phyloP scores from a whole-genome alignment of 306 rosid genomes.

The Acacia confusa region DNA sequence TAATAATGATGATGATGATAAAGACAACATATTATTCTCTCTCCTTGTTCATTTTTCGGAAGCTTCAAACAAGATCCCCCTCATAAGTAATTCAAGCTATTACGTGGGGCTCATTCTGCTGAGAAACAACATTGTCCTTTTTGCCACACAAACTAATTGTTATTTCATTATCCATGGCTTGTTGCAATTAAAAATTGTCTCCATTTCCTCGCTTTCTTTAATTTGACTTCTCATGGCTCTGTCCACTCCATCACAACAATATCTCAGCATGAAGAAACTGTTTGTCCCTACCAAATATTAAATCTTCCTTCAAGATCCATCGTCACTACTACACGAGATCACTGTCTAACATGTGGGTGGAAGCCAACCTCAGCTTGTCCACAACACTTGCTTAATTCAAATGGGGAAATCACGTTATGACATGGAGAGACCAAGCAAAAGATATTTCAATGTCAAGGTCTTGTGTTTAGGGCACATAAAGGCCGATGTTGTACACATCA shows the following conservation, averaged over 20 bases:
- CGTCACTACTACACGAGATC: slow-evolving; percentile 41
- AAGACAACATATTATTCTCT: too few species aligned
- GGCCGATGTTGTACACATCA: slow-evolving; percentile 38
- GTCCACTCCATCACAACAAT: background rate
- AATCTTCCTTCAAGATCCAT: slow-evolving; percentile 38
- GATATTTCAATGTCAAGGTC: slow-evolving; percentile 38
- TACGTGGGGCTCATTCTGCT: slow-evolving; percentile 37
- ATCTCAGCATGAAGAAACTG: background rate
- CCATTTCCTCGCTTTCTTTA: background rate
- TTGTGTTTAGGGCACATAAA: slow-evolving; percentile 41
- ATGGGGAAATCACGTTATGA: slow-evolving; percentile 29
- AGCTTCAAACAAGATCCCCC: slow-evolving; percentile 22
- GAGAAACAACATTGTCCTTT: slow-evolving; percentile 41
- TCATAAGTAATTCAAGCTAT: slow-evolving; percentile 13
- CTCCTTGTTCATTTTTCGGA: slow-evolving; percentile 26
- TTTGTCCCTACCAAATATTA: slow-evolving; percentile 42
- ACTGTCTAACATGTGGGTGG: slow-evolving; percentile 65
- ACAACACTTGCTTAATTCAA: background rate
- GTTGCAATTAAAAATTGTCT: slow-evolving; percentile 1
- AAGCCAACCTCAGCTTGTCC: slow-evolving; percentile 44
- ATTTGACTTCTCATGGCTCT: background rate
- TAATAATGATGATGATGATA: too few species aligned
- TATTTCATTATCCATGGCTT: slow-evolving; percentile 12
- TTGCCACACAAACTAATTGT: slow-evolving; percentile 38
- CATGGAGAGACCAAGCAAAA: slow-evolving; percentile 47